phyloP scores from a whole-genome alignment of 2,329 filamentous ascomycete genomes.

The Chrysosphaeria jannelii region DNA sequence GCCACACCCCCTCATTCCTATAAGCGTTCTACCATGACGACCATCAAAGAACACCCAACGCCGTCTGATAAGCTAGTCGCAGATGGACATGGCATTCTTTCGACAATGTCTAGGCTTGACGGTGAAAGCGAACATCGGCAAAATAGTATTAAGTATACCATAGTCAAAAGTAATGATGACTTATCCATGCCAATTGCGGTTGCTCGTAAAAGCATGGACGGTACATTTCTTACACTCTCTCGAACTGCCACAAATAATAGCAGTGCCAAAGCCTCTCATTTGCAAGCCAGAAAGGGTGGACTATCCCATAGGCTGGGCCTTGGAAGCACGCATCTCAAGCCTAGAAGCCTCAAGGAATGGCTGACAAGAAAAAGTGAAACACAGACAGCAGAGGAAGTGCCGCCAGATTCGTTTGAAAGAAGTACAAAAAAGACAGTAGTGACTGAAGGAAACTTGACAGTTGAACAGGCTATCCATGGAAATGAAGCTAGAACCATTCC shows the following conservation, averaged over 20 bases:
- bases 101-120: neutral
- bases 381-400: neutral
- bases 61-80: slow-evolving; percentile 1
- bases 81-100: neutral
- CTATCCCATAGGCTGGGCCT: slow-evolving; percentile 1
- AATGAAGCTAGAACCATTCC: neutral
- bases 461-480: neutral
- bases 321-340: neutral
- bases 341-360: slow-evolving; percentile 1
- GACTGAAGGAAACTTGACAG: neutral
- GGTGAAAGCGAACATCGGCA: neutral
- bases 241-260: neutral
- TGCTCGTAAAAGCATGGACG: neutral
- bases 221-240: neutral
- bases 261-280: neutral
- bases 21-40: slow-evolving; percentile 4
- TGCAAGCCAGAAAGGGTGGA: neutral
- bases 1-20: slow-evolving; percentile 2
- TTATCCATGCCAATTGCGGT: neutral
- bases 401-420: neutral
- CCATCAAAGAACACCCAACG: slow-evolving; percentile 4
- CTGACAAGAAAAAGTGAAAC: slow-evolving; percentile 1
- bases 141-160: neutral
- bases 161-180: neutral
- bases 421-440: neutral